Base-by-base conservation (phyloP, 2,329 filamentous ascomycete genomes). In the Alternaria viburni region DNA sequence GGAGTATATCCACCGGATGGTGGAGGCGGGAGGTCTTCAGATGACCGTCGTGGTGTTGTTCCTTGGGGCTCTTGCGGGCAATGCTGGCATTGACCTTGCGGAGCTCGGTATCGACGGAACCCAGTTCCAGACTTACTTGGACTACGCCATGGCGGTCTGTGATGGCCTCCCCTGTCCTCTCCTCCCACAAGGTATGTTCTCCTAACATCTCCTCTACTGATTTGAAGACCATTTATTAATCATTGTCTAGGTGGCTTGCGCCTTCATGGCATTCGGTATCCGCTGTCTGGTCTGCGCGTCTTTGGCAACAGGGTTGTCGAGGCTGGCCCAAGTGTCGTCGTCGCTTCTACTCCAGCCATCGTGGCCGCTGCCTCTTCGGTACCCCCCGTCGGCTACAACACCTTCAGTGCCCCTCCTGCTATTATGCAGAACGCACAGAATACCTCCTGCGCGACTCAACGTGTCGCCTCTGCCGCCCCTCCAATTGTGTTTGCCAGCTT, bases 11-110 rank as follows among this genome's bases (percentile, higher is more conserved):
- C 21, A 26, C 45, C 21, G 4, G 45, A 47, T 47, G 21, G 45
- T 47, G 26, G 54, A 56, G 43, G 17, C 30, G 15, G 57, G 47
- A 7, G 47, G 47, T 23, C 13, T 30, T 15, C 15, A 43, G 17
- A 60, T 60, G 50, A 17, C 56, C 6, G 32, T 61, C 7, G 17
- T 19, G 4, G 59, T 61, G 15, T 21, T 62, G 4, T 62, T 59
- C 50, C 9, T 62, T n/a, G 43, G 55, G 9, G 47, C 17, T 23
- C 43, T 62, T 17, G 21, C 28, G 10, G n/a, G 19, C 36, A 21
- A 23, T 25, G 19, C 47, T 32, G 26, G 54, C 21, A n/a, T 58
- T 49, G 47, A 58, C 32, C 43, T 62, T 15, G 54, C 46, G 6
- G 43, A 58, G 43, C 49, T 62, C 19, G 49, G 60, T 28, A 46